Conservation (phyloP, 2,329 filamentous ascomycete genomes). For the Cladobotryum protrusum region DNA sequence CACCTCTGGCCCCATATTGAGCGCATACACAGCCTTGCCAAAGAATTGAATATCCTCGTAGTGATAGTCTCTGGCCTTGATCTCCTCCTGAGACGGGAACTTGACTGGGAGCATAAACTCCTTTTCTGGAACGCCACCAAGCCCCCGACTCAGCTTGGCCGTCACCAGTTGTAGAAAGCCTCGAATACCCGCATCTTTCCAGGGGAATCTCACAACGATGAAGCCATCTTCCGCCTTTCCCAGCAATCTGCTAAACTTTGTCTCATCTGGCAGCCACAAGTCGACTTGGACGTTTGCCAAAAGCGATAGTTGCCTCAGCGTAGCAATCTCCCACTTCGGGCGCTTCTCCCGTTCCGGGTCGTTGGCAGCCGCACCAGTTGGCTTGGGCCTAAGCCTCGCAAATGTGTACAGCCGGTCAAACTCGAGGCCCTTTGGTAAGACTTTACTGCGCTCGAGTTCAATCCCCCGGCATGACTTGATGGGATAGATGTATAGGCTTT, state of each 20-base stretch:
- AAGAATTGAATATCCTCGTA: constrained; percentile 60
- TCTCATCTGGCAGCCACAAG: constrained; percentile 62
- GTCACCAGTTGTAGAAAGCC: constrained; percentile 39
- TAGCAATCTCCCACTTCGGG: constrained; percentile 63
- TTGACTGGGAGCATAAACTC: constrained; percentile 62
- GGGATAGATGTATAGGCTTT: constrained; percentile 74
- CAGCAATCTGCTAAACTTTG: constrained; percentile 44
- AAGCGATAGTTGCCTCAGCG: constrained; percentile 60
- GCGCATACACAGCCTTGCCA: constrained; percentile 48
- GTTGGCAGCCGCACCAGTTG: constrained; percentile 2
- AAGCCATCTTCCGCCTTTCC: constrained; percentile 51
- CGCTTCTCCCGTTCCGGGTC: not conserved
- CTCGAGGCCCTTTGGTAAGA: constrained; percentile 64
- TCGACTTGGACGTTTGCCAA: constrained; percentile 64
- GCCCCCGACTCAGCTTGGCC: constrained; percentile 46
- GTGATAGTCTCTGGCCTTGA: constrained; percentile 52
- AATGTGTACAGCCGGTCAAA: constrained; percentile 82
- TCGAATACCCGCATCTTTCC: constrained; percentile 43
- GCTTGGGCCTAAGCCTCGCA: constrained; percentile 46
- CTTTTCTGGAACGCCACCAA: constrained; percentile 48
- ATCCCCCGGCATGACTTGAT: constrained; percentile 77
- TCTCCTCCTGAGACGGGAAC: constrained; percentile 51
- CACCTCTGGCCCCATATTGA: constrained; percentile 53
- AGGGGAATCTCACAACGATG: constrained; percentile 62
- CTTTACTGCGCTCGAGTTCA: constrained; percentile 58